Evolutionary conservation across 805 yeast species (phyloP).

Genomic region (Kazachstania kunashirensis): DNA sequence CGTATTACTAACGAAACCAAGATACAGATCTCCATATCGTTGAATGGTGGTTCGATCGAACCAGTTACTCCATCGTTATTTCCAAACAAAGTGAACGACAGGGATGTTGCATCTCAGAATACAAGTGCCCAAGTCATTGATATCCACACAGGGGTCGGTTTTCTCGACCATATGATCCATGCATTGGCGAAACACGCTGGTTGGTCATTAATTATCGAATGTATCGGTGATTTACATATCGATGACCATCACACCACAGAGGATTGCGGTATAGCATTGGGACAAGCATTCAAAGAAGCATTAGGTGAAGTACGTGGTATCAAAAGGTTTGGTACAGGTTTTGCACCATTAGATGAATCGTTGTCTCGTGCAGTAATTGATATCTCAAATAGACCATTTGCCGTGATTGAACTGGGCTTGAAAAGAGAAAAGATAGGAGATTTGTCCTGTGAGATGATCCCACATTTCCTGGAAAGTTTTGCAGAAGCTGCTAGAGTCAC

Average conservation of each 20-base stretch:
- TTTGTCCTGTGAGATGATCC: conserved; percentile 90
- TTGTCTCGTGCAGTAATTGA: conserved; percentile 94
- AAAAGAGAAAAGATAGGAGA: conserved; percentile 91
- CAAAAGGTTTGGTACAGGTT: conserved; percentile 84
- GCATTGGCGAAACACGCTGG: conserved; percentile 96
- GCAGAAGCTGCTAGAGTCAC: conserved; percentile 89
- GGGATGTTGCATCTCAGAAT: conserved; percentile 56
- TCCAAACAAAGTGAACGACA: conserved; percentile 21
- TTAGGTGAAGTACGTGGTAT: conserved; percentile 85
- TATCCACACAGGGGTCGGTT: conserved; percentile 88
- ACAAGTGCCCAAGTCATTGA: conserved; percentile 64
- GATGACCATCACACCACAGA: conserved; percentile 98
- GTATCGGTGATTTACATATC: conserved; percentile 88
- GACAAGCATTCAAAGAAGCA: conserved; percentile 81
- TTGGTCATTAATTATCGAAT: conserved; percentile 84
- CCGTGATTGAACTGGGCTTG: conserved; percentile 81
- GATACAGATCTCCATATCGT: conserved; percentile 71
- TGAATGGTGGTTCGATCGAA: conserved; percentile 76
- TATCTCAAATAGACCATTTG: conserved; percentile 84
- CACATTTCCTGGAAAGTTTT: conserved; percentile 91
- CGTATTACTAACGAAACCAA: conserved; percentile 89
- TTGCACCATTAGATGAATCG: conserved; percentile 96
- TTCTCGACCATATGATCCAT: conserved; percentile 93
- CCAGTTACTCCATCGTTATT: conserved; percentile 50
- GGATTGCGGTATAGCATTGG: conserved; percentile 89